Evolutionary conservation across 306 rosid genomes (phyloP).

Genomic region (Corylus americana): DNA sequence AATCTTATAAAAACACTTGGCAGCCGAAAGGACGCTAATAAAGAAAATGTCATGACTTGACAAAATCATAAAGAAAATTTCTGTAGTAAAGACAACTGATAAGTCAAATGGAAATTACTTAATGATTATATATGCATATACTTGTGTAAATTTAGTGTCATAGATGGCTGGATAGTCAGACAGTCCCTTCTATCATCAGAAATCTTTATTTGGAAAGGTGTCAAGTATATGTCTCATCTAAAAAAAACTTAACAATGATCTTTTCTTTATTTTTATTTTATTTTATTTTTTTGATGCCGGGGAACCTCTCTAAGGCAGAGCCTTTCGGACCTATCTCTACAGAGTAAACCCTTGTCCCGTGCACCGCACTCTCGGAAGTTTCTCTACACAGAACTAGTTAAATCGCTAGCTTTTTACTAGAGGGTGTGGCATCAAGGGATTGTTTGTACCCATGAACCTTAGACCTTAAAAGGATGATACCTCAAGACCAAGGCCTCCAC

Average conservation of each 20-base stretch:
- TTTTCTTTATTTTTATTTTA: not conserved
- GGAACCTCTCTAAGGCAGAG: no score
- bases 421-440: no score
- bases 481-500: no score
- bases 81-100: conserved; percentile 5
- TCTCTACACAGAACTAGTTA: no score
- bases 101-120: not conserved
- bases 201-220: conserved; percentile 12
- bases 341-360: no score
- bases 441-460: no score
- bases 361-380: no score
- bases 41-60: not conserved
- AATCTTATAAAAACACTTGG: not conserved
- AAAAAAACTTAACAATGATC: not conserved
- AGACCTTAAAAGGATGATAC: no score
- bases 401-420: no score
- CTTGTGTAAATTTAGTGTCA: not conserved
- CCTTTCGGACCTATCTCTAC: no score
- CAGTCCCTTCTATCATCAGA: not conserved
- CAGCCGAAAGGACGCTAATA: not conserved
- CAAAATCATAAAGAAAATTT: not conserved
- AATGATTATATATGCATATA: not conserved
- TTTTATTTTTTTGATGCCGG: no score
- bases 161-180: not conserved
- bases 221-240: conserved; percentile 15